These are phyloP conservation scores for Danielia reshetovae DNA, from an alignment of 805 yeast species.

Conservation along the genomic window DNA sequence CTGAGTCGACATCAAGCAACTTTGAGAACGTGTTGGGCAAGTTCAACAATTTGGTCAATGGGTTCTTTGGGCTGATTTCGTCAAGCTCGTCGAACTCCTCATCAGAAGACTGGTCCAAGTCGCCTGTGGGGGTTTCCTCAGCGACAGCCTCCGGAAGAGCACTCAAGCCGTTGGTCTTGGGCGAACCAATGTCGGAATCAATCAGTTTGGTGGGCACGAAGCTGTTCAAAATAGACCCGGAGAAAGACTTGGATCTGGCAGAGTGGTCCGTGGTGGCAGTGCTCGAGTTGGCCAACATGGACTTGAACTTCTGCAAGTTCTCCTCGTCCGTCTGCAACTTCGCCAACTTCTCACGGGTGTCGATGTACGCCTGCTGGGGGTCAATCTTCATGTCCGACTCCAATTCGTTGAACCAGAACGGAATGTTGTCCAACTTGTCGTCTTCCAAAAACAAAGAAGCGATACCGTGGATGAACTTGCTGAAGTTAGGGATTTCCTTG, in stretches of 20 bases:
- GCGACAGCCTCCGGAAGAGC: constrained; percentile 9
- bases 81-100: constrained; percentile 31
- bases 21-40: constrained; percentile 28
- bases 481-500: constrained; percentile 90
- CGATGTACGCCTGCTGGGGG: constrained; percentile 75
- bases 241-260: constrained; percentile 38
- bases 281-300: constrained; percentile 31
- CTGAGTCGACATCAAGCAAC: constrained; percentile 69
- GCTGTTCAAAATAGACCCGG: constrained; percentile 27
- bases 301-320: constrained; percentile 38
- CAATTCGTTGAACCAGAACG: constrained; percentile 92
- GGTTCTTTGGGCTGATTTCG: constrained; percentile 10
- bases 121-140: constrained; percentile 13
- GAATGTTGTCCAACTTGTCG: constrained; percentile 83
- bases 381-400: constrained; percentile 57
- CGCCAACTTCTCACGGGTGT: constrained; percentile 51
- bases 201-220: constrained; percentile 17
- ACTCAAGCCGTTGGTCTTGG: not conserved
- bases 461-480: constrained; percentile 90
- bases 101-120: constrained; percentile 28
- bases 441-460: constrained; percentile 85
- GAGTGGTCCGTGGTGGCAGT: constrained; percentile 22
- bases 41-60: constrained; percentile 19
- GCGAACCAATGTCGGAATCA: not conserved
- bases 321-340: constrained; percentile 47